Percentiles rank a stretch among this genome's conserved stretches.
Evolutionary conservation across 306 rosid genomes (phyloP).

Genomic region (Delonix regia): DNA sequence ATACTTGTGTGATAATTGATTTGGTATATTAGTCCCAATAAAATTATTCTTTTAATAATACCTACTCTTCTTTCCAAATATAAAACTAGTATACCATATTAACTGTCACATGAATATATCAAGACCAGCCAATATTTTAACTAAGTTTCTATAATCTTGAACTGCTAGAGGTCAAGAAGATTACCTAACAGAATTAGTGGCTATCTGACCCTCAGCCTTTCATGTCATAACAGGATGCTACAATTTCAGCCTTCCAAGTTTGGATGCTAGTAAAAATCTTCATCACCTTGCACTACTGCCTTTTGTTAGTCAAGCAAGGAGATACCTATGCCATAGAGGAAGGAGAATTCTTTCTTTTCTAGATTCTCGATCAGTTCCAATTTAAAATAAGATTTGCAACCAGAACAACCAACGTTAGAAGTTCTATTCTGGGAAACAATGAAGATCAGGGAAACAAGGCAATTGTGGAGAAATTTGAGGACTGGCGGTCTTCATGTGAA

Average conservation of each 20-base stretch:
- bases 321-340: neutral
- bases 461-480: conserved; percentile 1
- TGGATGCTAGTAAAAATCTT: conserved; percentile 10
- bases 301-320: neutral
- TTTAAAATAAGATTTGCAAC: neutral
- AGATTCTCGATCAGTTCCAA: neutral
- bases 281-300: neutral
- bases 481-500: neutral
- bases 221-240: neutral
- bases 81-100: too few relatives aligned
- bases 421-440: neutral
- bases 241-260: neutral
- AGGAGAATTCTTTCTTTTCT: neutral
- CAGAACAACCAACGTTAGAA: neutral
- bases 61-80: too few relatives aligned
- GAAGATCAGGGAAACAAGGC: conserved; percentile 6
- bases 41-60: too few relatives aligned
- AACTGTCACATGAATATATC: too few relatives aligned
- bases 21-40: too few relatives aligned
- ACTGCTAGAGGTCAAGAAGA: neutral
- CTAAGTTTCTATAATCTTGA: neutral
- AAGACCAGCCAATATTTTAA: too few relatives aligned
- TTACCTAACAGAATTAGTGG: neutral
- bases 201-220: conserved; percentile 3
- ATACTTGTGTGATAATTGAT: too few relatives aligned